These are phyloP conservation scores for Allium sativum DNA, from an alignment of 106 monocot genomes.

Conservation along the genomic window DNA sequence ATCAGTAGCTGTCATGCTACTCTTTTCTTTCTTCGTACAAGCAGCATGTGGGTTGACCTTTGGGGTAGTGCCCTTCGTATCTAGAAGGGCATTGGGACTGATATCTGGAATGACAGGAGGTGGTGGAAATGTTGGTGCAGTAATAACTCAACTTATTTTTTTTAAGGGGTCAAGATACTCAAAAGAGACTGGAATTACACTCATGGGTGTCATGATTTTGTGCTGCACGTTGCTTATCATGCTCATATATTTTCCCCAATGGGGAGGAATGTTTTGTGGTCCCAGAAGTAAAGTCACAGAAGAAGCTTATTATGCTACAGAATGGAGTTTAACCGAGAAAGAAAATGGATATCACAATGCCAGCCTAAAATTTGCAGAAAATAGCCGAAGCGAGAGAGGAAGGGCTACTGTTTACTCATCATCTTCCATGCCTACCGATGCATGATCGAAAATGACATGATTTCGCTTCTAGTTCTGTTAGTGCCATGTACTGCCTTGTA, in stretches of 20 bases:
- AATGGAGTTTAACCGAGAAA: too few relatives aligned
- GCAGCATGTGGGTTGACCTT: constrained; percentile 47
- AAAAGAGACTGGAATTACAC: neutral
- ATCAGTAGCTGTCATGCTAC: constrained; percentile 36
- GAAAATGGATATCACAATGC: too few relatives aligned
- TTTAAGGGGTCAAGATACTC: neutral
- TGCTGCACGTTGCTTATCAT: neutral
- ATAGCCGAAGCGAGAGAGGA: too few relatives aligned
- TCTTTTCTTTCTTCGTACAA: constrained; percentile 54
- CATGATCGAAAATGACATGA: too few relatives aligned
- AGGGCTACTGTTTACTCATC: too few relatives aligned
- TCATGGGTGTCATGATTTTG: constrained; percentile 3
- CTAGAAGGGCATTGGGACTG: constrained; percentile 2
- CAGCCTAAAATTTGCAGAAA: too few relatives aligned
- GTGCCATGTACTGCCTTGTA: too few relatives aligned
- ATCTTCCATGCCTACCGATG: too few relatives aligned
- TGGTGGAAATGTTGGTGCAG: neutral
- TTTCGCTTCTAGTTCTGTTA: too few relatives aligned
- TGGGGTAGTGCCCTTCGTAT: too few relatives aligned
- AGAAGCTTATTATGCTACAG: too few relatives aligned
- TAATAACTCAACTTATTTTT: neutral
- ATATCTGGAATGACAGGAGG: constrained; percentile 1
- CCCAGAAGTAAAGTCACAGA: too few relatives aligned
- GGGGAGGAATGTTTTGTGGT: constrained; percentile 1
- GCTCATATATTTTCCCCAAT: neutral